Conservation (phyloP, 2,329 filamentous ascomycete species). For the Cytospora mali region DNA sequence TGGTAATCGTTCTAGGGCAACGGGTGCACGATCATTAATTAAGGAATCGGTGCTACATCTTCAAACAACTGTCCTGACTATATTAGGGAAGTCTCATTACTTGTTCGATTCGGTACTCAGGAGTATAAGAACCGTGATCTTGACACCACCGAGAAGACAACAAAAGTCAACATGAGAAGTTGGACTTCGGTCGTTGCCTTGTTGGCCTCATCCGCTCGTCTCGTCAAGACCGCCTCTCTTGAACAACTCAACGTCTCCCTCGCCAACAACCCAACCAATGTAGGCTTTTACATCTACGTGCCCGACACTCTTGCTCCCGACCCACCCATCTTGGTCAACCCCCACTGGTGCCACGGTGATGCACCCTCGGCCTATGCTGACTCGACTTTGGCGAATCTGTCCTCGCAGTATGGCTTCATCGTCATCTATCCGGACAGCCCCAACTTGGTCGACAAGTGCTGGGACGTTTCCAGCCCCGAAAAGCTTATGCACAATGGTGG, state of each 20-base stretch:
- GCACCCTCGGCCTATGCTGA: slow-evolving; percentile 51
- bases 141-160: neutral
- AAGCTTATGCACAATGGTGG: slow-evolving; percentile 53
- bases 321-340: slow-evolving; percentile 57
- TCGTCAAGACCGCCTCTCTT: slow-evolving; percentile 33
- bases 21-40: neutral
- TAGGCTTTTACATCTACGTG: slow-evolving; percentile 56
- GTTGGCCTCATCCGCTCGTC: slow-evolving; percentile 1
- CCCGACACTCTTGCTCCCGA: slow-evolving; percentile 45
- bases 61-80: neutral
- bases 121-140: neutral
- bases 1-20: neutral
- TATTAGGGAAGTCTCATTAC: neutral
- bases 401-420: slow-evolving; percentile 58
- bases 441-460: slow-evolving; percentile 51
- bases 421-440: slow-evolving; percentile 45
- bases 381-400: slow-evolving; percentile 56
- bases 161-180: neutral
- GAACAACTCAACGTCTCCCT: slow-evolving; percentile 36
- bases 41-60: neutral
- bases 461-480: slow-evolving; percentile 58
- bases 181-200: neutral
- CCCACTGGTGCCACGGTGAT: slow-evolving; percentile 60
- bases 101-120: too few relatives aligned
- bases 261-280: slow-evolving; percentile 52